A percentile compares a stretch with the other conserved stretches of the same genome.
Evolutionary conservation across 2,329 filamentous ascomycete genomes (phyloP).

Genomic region (Penicillium rolfsii): DNA sequence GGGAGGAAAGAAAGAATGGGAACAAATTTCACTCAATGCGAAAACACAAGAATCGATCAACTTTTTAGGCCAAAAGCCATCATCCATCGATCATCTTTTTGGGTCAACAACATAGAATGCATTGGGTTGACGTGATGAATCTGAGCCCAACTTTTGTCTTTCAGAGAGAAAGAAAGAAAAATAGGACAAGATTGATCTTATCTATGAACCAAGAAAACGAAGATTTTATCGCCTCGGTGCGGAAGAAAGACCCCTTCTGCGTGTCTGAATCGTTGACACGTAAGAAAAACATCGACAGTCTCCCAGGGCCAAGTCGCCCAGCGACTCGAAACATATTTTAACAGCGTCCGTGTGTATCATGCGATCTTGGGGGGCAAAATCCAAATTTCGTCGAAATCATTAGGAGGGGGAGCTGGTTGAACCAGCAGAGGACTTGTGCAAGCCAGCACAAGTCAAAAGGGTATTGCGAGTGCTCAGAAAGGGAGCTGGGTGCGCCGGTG

Average conservation of each 20-base stretch:
- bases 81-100: slow-evolving; percentile 19
- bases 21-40: slow-evolving; percentile 18
- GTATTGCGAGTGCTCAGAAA: slow-evolving; percentile 30
- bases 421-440: slow-evolving; percentile 4
- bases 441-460: slow-evolving; percentile 2
- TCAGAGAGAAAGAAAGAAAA: slow-evolving; percentile 1
- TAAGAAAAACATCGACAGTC: slow-evolving; percentile 1
- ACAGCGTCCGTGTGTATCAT: slow-evolving; percentile 32
- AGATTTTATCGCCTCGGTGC: neutral
- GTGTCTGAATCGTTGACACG: neutral
- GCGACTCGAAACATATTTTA: slow-evolving; percentile 26
- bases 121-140: slow-evolving; percentile 10
- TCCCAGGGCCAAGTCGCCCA: slow-evolving; percentile 25
- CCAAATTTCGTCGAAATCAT: slow-evolving; percentile 31
- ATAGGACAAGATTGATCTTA: neutral
- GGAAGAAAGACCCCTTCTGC: slow-evolving; percentile 4
- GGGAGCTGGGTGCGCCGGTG: slow-evolving; percentile 46
- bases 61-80: slow-evolving; percentile 22
- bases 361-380: slow-evolving; percentile 23
- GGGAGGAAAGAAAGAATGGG: slow-evolving; percentile 17
- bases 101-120: slow-evolving; percentile 15
- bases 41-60: slow-evolving; percentile 23
- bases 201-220: neutral
- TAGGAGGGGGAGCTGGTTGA: slow-evolving; percentile 10
- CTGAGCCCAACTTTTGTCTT: neutral